Conservation (phyloP, 352 stramenopile genomes). For the Pythium dissimile region DNA sequence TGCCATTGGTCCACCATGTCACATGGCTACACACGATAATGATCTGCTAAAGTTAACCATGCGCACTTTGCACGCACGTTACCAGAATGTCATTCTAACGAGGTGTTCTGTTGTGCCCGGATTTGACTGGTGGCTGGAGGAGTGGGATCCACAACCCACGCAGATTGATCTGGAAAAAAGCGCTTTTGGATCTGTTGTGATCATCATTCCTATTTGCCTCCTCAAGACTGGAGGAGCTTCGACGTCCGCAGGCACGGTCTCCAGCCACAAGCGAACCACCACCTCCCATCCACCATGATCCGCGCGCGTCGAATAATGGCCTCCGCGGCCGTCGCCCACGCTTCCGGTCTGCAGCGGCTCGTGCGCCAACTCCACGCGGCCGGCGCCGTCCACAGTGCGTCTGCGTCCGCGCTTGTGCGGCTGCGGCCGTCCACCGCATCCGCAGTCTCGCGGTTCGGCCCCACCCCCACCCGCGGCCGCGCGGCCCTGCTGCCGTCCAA, state of each 20-base stretch:
- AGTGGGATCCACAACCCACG: too few species aligned
- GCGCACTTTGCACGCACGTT: too few species aligned
- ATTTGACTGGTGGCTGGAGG: slow-evolving; percentile 20
- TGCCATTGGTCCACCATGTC: background rate
- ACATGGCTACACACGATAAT: slow-evolving; percentile 10
- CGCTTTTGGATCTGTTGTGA: too few species aligned
- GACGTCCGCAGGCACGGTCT: too few species aligned
- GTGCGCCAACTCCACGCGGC: slow-evolving; percentile 16
- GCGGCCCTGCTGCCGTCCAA: background rate
- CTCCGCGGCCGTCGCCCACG: background rate
- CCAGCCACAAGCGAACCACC: background rate
- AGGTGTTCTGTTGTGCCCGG: background rate
- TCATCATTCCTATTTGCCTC: slow-evolving; percentile 3
- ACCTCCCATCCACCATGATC: slow-evolving; percentile 15
- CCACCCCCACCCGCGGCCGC: slow-evolving; percentile 1
- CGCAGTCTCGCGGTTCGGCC: slow-evolving; percentile 3
- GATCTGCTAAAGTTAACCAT: background rate
- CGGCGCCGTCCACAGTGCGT: background rate
- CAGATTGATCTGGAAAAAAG: too few species aligned
- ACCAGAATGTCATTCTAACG: slow-evolving; percentile 4
- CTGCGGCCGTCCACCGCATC: background rate
- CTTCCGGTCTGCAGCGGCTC: slow-evolving; percentile 8
- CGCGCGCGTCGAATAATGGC: slow-evolving; percentile 22
- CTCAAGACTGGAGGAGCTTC: slow-evolving; percentile 8
- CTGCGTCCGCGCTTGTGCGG: background rate